Evolutionary conservation across 148 eudicot species (phyloP).

Genomic region (Limonium bicolor): DNA sequence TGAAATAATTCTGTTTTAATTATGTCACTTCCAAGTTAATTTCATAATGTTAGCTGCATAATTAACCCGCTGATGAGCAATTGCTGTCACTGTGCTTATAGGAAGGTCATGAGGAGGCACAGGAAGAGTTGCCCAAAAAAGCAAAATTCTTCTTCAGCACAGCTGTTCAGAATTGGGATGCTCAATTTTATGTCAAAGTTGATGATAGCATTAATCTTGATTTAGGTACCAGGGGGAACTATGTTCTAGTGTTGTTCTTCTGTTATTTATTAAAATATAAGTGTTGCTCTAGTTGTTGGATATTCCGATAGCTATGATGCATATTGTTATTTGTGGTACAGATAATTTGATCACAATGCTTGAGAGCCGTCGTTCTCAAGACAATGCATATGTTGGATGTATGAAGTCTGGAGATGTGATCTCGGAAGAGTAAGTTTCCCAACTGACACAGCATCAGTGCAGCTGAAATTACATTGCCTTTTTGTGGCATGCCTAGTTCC

Average conservation of each 20-base stretch:
- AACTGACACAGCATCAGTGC: no score
- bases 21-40: no score
- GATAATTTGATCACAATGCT: constrained; percentile 78
- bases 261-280: no score
- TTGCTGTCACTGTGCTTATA: constrained; percentile 10
- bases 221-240: constrained; percentile 35
- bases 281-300: no score
- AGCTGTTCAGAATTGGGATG: constrained; percentile 93
- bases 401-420: constrained; percentile 98
- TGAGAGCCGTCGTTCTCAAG: constrained; percentile 68
- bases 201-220: constrained; percentile 75
- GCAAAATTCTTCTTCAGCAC: constrained; percentile 89
- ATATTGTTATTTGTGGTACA: constrained; percentile 18
- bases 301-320: no score
- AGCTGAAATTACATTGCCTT: no score
- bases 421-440: constrained; percentile 60
- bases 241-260: not conserved
- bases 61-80: not conserved
- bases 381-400: constrained; percentile 85
- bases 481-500: no score
- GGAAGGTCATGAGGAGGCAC: constrained; percentile 98
- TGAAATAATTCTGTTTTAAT: no score
- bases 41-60: no score
- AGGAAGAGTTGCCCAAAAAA: constrained; percentile 85
- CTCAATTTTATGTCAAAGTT: constrained; percentile 96